Evolutionary conservation across 1,284 basidiomycete genomes (phyloP).

Genomic region (Porogramme epimiltina): DNA sequence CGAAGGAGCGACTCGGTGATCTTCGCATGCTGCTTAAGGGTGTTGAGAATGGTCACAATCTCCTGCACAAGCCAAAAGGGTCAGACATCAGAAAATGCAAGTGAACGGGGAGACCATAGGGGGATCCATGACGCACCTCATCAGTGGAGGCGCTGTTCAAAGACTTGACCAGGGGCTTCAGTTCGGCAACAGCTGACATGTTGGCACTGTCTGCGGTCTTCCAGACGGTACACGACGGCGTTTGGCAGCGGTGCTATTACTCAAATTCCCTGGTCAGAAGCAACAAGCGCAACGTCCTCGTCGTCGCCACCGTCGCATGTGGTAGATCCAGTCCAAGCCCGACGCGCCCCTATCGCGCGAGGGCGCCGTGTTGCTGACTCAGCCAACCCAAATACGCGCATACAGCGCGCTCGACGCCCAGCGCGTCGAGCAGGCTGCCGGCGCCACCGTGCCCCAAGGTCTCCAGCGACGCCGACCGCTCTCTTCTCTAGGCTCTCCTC

Average conservation of each 20-base stretch:
- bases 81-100: constrained; percentile 31
- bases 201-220: constrained; percentile 1
- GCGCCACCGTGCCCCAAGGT: constrained; percentile 1
- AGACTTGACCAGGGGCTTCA: constrained; percentile 81
- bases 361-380: constrained; percentile 11
- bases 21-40: constrained; percentile 77
- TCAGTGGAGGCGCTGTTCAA: constrained; percentile 63
- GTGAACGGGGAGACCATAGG: constrained; percentile 42
- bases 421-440: constrained; percentile 14
- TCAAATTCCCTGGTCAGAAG: not conserved
- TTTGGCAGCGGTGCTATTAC: not conserved
- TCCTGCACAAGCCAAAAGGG: constrained; percentile 52
- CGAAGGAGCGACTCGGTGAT: constrained; percentile 88
- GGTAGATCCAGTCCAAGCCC: not conserved
- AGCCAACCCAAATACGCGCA: constrained; percentile 12
- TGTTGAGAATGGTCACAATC: constrained; percentile 66
- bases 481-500: not conserved
- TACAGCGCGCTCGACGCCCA: constrained; percentile 19
- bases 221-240: constrained; percentile 3
- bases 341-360: not conserved
- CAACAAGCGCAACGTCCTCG: constrained; percentile 3
- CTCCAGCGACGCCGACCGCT: constrained; percentile 1
- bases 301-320: constrained; percentile 15
- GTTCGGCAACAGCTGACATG: constrained; percentile 49
- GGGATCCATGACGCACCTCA: constrained; percentile 50